These are phyloP conservation scores for Aspergillus ellipticus DNA, from an alignment of 495 filamentous ascomycete species.

Conservation along the genomic window DNA sequence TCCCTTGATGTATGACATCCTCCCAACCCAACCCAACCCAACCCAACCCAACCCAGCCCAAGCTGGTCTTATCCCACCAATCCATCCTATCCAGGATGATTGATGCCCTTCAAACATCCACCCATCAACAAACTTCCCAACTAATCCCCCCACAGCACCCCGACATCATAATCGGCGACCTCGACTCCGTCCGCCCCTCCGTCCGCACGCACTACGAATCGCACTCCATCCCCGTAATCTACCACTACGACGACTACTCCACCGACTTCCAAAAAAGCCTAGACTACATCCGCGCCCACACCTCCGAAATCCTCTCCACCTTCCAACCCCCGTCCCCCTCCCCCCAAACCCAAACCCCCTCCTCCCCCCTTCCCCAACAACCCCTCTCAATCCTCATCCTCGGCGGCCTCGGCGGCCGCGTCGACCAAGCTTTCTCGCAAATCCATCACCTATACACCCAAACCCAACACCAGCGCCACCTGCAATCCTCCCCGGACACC, in stretches of 20 bases:
- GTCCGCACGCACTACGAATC: slow-evolving; percentile 58
- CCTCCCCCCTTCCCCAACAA: background rate
- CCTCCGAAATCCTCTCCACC: slow-evolving; percentile 25
- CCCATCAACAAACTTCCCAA: background rate
- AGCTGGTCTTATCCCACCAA: too few species aligned
- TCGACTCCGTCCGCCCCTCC: slow-evolving; percentile 70
- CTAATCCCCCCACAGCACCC: slow-evolving; percentile 44
- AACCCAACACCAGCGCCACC: slow-evolving; percentile 3
- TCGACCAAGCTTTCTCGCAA: slow-evolving; percentile 87
- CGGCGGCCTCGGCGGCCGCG: slow-evolving; percentile 83
- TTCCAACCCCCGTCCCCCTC: slow-evolving; percentile 6
- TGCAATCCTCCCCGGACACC: background rate
- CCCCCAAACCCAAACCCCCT: background rate
- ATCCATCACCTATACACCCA: slow-evolving; percentile 67
- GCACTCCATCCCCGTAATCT: slow-evolving; percentile 51
- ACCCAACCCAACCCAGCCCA: background rate
- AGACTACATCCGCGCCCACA: slow-evolving; percentile 51
- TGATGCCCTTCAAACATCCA: background rate
- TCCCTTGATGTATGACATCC: slow-evolving; percentile 36
- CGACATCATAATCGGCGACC: slow-evolving; percentile 73
- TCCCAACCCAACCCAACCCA: background rate
- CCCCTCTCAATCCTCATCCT: slow-evolving; percentile 59
- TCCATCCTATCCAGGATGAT: background rate
- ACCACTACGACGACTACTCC: slow-evolving; percentile 73
- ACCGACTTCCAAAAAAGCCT: slow-evolving; percentile 81